These are phyloP conservation scores for Persicaria maculosa DNA, from an alignment of 148 eudicot species.

Conservation along the genomic window DNA sequence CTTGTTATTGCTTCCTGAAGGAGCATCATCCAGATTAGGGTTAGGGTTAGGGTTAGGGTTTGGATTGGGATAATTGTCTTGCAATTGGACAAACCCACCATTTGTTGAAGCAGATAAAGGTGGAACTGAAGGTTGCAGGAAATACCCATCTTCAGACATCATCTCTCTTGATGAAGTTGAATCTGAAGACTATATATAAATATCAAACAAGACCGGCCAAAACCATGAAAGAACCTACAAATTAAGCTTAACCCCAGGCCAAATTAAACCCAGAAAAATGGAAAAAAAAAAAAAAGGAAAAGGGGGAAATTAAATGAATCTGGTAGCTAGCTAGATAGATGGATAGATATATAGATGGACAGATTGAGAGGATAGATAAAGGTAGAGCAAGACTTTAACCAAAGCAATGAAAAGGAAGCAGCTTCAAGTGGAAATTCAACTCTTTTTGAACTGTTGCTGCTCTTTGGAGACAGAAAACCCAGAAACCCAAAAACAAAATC, in stretches of 20 bases:
- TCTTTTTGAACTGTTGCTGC: background rate
- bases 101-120: background rate
- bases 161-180: background rate
- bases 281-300: background rate
- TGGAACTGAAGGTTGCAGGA: background rate
- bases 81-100: background rate
- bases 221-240: background rate
- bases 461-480: background rate
- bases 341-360: background rate
- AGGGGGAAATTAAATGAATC: background rate
- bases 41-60: slow-evolving; percentile 29
- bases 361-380: background rate
- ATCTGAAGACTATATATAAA: background rate
- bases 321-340: background rate
- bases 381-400: background rate
- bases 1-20: slow-evolving; percentile 22
- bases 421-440: background rate
- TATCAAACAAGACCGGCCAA: background rate
- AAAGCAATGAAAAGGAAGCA: background rate
- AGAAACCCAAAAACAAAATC: background rate
- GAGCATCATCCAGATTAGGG: background rate
- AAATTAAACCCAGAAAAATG: background rate
- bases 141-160: slow-evolving; percentile 10
- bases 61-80: slow-evolving; percentile 10
- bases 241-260: background rate